Base-by-base conservation (phyloP, 495 filamentous ascomycete species). In the Penicillium tannophilum region DNA sequence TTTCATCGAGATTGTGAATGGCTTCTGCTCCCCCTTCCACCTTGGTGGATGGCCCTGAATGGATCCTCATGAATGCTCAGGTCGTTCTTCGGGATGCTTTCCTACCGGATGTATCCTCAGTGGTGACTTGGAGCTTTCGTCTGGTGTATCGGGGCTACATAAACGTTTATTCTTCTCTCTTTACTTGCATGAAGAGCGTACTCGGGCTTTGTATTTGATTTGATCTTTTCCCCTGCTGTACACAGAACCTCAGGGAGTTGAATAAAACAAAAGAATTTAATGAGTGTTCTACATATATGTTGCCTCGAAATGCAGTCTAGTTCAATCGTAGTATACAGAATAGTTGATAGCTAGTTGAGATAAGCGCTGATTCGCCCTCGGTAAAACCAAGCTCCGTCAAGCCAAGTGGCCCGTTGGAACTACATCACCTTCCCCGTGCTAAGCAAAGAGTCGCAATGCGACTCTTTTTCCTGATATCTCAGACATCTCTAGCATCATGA, bases 341-440 rank as follows among this genome's bases (percentile, higher is more conserved):
- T 17, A n/a, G 39, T 11, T 41, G 33, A 36, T n/a, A 14, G 14
- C 20, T 23, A 23, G 20, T 23, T 23, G 2, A 41, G 39, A 41
- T 41, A 41, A 62, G 58, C 57, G 58, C 48, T 69, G 63, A 63
- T 66, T 64, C 47, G 64, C 61, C 58, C 14, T 72, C 71, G 73
- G 73, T 60, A 65, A 69, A 78, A 78, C 70, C 66, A 75, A 74
- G 59, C 71, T 73, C 73, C 72, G 75, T 72, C 63, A 64, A 67
- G 74, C 70, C 75, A 78, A 72, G 75, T 78, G 75, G 73, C 75
- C 73, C 64, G 66, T 72, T 66, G 55, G 54, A 57, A 65, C 59
- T 57, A 64, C 60, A 63, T 69, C 61, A 69, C 58, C 55, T 43
- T 43, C 43, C 51, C 54, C 19, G 24, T 33, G 54, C 30, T 41